Conservation (phyloP, 2,329 filamentous ascomycete species). For the Sporothrix variecibatus region DNA sequence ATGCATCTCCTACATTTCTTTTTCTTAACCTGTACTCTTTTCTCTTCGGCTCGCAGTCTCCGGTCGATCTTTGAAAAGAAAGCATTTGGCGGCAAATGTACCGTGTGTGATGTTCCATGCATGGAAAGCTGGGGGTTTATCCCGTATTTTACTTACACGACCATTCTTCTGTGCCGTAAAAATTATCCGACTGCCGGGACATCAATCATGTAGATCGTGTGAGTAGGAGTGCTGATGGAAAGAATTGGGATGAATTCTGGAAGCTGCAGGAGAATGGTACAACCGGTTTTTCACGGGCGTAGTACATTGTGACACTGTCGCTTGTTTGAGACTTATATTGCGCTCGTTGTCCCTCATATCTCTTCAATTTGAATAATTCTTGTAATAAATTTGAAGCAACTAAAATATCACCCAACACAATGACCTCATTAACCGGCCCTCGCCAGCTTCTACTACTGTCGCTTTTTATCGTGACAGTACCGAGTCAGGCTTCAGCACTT, state of each 20-base stretch:
- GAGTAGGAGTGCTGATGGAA: background rate
- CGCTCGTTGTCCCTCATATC: too few species aligned
- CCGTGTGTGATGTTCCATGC: background rate
- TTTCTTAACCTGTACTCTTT: background rate
- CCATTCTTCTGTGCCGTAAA: background rate
- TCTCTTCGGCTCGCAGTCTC: too few species aligned
- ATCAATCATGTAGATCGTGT: background rate
- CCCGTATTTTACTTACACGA: background rate
- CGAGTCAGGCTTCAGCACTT: background rate
- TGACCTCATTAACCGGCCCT: background rate
- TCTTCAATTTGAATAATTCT: background rate
- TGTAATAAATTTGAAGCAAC: too few species aligned
- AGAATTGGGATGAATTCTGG: background rate
- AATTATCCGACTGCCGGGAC: constrained; percentile 11
- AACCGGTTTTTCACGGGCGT: too few species aligned
- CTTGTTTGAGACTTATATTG: too few species aligned
- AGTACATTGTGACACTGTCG: too few species aligned
- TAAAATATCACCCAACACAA: too few species aligned
- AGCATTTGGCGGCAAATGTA: background rate
- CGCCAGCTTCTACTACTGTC: background rate
- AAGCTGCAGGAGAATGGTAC: too few species aligned
- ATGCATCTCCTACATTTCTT: background rate
- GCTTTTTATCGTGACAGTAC: background rate
- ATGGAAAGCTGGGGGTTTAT: background rate
- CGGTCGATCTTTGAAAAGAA: background rate